Evolutionary conservation across 805 yeast species (phyloP).

Genomic region (Wickerhamiella kurtzmanii): DNA sequence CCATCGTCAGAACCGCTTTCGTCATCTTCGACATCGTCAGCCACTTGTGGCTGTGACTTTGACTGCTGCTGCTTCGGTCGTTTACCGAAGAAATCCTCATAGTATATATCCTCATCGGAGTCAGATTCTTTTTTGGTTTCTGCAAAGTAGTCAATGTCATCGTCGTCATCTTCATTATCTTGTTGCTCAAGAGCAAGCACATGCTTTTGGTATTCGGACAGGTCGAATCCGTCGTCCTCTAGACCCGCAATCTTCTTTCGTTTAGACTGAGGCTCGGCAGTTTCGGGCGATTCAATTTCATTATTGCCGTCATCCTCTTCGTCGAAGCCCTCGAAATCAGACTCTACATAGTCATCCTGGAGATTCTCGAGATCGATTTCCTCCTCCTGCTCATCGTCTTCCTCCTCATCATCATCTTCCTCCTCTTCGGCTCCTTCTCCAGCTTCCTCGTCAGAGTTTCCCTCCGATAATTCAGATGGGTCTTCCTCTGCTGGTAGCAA

Average conservation of each 20-base stretch:
- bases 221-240: conserved; percentile 71
- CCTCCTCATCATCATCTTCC: conserved; percentile 24
- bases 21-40: conserved; percentile 9
- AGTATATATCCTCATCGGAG: conserved; percentile 28
- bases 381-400: conserved; percentile 20
- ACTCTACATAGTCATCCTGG: conserved; percentile 21
- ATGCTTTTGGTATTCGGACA: conserved; percentile 71
- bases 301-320: conserved; percentile 23
- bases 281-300: conserved; percentile 22
- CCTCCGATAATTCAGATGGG: background rate
- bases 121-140: conserved; percentile 35
- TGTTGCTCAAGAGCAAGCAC: conserved; percentile 48
- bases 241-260: conserved; percentile 47
- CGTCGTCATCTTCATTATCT: conserved; percentile 33
- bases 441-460: conserved; percentile 19
- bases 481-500: background rate
- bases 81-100: conserved; percentile 30
- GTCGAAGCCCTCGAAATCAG: conserved; percentile 17
- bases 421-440: conserved; percentile 16
- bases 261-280: background rate
- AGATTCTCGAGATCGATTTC: conserved; percentile 23
- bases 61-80: conserved; percentile 2
- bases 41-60: conserved; percentile 3
- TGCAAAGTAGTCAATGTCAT: conserved; percentile 34
- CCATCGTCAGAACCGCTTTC: conserved; percentile 20